A percentile compares a stretch with the other conserved stretches of the same genome.
Conservation (phyloP, 805 yeast species). For the Nakazawaea pomicola region DNA sequence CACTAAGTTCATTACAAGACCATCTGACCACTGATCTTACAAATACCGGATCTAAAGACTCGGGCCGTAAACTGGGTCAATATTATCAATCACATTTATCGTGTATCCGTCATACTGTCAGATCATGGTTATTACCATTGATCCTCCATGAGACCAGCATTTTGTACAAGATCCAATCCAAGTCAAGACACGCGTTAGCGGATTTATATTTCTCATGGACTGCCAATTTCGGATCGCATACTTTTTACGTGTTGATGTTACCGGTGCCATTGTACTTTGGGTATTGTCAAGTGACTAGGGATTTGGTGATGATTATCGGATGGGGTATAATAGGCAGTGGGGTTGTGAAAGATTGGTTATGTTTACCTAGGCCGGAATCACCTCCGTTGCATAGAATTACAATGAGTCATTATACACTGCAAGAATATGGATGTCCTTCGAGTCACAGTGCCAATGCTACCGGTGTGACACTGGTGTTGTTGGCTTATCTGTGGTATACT, state of each 20-base stretch:
- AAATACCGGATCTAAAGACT: conserved; percentile 23
- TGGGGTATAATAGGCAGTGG: conserved; percentile 74
- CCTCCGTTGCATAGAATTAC: conserved; percentile 92
- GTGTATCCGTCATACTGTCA: conserved; percentile 45
- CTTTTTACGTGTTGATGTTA: conserved; percentile 84
- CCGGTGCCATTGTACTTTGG: conserved; percentile 89
- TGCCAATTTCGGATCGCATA: conserved; percentile 88
- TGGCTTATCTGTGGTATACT: conserved; percentile 18
- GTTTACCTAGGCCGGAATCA: conserved; percentile 87
- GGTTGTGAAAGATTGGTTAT: conserved; percentile 71
- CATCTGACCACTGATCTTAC: conserved; percentile 7
- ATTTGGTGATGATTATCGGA: conserved; percentile 54
- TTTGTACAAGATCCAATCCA: conserved; percentile 52
- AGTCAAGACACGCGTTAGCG: conserved; percentile 40
- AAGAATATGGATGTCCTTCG: conserved; percentile 93
- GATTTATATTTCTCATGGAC: conserved; percentile 83
- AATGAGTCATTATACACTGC: conserved; percentile 82
- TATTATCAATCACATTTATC: conserved; percentile 61
- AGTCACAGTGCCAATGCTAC: conserved; percentile 95
- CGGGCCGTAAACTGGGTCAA: conserved; percentile 65
- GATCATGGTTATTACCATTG: conserved; percentile 49
- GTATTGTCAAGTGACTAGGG: conserved; percentile 49
- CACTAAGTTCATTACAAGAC: conserved; percentile 2
- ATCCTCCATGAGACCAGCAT: conserved; percentile 62
- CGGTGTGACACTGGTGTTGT: conserved; percentile 58